Evolutionary conservation across 202 grass and related monocot genomes (phyloP), one percentile per base, ranked within the genome.

Genomic region (Digitaria exilis): DNA sequence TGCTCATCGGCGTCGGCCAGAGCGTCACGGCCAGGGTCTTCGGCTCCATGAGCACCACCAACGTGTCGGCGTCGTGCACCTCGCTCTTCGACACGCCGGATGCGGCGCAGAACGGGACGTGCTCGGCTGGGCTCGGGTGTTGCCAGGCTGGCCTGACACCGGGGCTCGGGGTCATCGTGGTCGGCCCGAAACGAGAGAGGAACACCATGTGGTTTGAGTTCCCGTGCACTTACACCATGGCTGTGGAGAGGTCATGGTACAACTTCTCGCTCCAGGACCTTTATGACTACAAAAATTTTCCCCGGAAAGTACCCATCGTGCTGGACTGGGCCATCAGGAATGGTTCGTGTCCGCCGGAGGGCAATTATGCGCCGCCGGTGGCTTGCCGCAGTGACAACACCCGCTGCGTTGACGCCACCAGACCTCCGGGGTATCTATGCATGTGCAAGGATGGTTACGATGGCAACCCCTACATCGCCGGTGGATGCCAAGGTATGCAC

Each of bases 161-260:
- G 0, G 68, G 68, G 3, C 43, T 71, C 7, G 3, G 0, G 15
- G 6, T 9, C 43, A 1, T 49, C 7, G 0, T 2, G 2, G 1
- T 10, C 43, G 15, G 14, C 2, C 29, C 17, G 2, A 11, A 30
- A 0, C 6, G 15, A 1, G 44, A 49, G 43, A 49, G 15, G 6
- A 71, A 70, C 67, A 25, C 5, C 42, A 48, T 28, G 68, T 48
- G 43, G 43, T 3, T 0, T 6, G 2, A 7, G 0, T 28, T 30
- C 48, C 78, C 78, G 16, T 81, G 78, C 37, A 45, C 51, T 16
- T 81, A 59, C 2, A 22, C 50, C 32, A 81, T 81, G 78, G 50
- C 13, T 3, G 78, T 71, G 65, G 65, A 81, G 15, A 44, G n/a
- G 15, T 56, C 64, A 5, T 81, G 49, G 50, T 81, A 81, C 65